phyloP scores from a whole-genome alignment of 495 filamentous ascomycete genomes.

The Gamarada debralockiae region DNA sequence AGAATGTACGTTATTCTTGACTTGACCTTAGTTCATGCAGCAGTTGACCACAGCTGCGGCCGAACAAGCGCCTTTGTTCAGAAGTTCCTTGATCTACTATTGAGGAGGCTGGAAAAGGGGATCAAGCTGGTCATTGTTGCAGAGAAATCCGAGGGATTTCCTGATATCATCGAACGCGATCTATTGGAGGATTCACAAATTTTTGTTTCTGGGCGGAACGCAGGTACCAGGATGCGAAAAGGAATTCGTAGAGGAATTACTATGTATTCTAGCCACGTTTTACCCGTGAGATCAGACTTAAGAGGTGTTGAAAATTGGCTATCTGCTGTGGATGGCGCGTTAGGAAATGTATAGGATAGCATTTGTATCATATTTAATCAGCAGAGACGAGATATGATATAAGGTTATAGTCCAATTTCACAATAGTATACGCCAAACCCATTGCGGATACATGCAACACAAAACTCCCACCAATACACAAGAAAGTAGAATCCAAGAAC shows the following conservation, averaged over 20 bases:
- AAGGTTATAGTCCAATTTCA: no score
- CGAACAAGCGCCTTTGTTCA: background rate
- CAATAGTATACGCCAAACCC: no score
- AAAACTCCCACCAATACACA: no score
- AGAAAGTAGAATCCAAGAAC: background rate
- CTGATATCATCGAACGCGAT: conserved; percentile 1
- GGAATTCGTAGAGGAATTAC: background rate
- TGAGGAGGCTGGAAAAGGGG: background rate
- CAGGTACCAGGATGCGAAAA: background rate
- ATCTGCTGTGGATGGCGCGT: background rate
- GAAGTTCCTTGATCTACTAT: conserved; percentile 2
- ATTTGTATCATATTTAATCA: no score
- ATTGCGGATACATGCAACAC: no score
- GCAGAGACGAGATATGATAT: no score
- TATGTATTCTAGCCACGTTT: conserved; percentile 7
- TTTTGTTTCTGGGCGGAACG: conserved; percentile 1
- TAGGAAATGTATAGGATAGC: no score
- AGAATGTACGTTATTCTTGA: conserved; percentile 5
- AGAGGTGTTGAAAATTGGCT: conserved; percentile 1
- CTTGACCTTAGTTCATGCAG: conserved; percentile 1
- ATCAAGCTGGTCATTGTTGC: conserved; percentile 5
- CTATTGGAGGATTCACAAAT: conserved; percentile 1
- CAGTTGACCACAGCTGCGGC: background rate
- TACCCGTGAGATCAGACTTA: background rate
- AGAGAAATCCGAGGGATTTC: conserved; percentile 1